Percentiles rank a stretch among this genome's conserved stretches.
These are phyloP conservation scores for Apiospora pterosperma DNA, from an alignment of 2,329 filamentous ascomycete genomes.

Conservation along the genomic window DNA sequence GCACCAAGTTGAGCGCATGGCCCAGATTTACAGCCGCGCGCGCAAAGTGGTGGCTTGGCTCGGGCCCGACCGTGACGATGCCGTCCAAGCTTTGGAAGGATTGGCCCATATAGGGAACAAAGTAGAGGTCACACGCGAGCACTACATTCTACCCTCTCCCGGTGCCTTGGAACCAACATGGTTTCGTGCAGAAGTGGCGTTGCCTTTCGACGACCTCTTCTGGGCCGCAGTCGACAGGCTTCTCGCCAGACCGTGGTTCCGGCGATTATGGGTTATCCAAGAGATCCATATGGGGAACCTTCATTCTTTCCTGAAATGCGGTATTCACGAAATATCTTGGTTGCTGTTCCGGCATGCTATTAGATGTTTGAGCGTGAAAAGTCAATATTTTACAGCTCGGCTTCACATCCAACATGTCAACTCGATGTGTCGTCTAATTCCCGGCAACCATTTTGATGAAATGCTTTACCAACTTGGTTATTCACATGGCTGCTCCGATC, in stretches of 20 bases:
- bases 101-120: background rate
- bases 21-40: background rate
- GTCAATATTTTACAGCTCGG: background rate
- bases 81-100: background rate
- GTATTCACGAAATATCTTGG: background rate
- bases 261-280: background rate
- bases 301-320: background rate
- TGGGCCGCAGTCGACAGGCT: background rate
- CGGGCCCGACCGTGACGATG: background rate
- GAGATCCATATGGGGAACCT: background rate
- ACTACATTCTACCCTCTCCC: background rate
- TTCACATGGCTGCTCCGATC: background rate
- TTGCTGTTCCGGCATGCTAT: background rate
- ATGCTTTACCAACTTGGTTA: background rate
- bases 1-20: background rate
- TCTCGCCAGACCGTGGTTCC: background rate
- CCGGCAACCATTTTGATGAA: background rate
- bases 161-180: background rate
- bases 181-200: background rate
- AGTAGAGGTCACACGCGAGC: background rate
- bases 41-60: background rate
- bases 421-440: background rate
- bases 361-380: background rate
- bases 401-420: fast-evolving
- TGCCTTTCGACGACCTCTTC: background rate